Evolutionary conservation across 176 grass and related monocot species (phyloP), one percentile per base, ranked within the genome.

Genomic region (Oryza glumipatula): DNA sequence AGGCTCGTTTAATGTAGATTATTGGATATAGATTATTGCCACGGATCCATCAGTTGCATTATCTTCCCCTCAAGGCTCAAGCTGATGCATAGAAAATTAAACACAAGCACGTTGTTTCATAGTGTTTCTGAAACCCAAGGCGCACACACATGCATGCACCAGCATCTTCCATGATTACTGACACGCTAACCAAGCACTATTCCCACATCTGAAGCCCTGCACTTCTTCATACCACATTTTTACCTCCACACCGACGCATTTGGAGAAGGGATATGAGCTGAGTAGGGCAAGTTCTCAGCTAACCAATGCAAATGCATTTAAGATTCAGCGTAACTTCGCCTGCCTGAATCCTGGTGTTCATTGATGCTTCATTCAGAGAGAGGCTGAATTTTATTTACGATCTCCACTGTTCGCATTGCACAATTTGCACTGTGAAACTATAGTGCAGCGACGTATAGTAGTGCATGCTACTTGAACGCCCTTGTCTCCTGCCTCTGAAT

Each of bases 121-220:
- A 41, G 10, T 14, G 10, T 49, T 49, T 32, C 51, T 70, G 54
- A 48, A 48, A 14, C 35, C 43, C 5, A 41, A 16, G 23, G 16
- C 58, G 7, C 58, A 23, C 58, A 48, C 26, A 11, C 67, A 56
- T 73, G 51, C 44, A 73, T 82, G 61, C 60, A 68, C 70, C 65
- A 33, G 26, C 75, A 60, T 68, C 75, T 67, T 66, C 74, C 68
- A 79, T 79, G 68, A 79, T 66, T 19, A 68, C 77, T 75, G 6
- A 24, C 56, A 72, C 73, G 77, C 49, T 3, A 72, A 41, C 73
- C 76, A 17, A 28, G 7, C 68, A 67, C 47, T 83, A 19, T 60
- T 84, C 46, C 47, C 63, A 64, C 60, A 79, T 56, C 43, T n/a
- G 46, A 46, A 69, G 30, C 23, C 14, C 23, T 23, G 43, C 16